Evolutionary conservation across 2,329 filamentous ascomycete genomes (phyloP), one percentile per base, ranked within the genome.

Genomic region (Lasiodiplodia hormozganensis): DNA sequence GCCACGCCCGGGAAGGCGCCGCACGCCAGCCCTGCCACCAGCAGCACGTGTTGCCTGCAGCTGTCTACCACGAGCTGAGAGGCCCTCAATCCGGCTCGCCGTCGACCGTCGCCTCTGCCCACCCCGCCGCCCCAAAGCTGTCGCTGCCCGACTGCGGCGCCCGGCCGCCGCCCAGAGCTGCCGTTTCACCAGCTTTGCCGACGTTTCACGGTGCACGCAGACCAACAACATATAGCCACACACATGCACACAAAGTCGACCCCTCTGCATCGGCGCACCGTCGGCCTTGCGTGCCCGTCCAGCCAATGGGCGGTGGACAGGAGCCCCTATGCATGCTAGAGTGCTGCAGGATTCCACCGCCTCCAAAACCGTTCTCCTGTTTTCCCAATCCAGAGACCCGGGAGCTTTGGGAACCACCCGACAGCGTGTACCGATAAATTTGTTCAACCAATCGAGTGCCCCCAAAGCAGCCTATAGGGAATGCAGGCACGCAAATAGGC

Each of bases 101-200:
- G 23, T 38, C 54, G 18, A 34, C 18, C 2, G 14, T 40, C 40
- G 40, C 58, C 38, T 23, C 38, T 10, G 14, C 38, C 21, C 57
- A 47, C 57, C 18, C 58, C 58, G 43, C 40, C n/a, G 56, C 25
- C 18, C 25, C 28, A 47, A 2, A 16, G 18, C 49, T 11, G 47
- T 52, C 60, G 43, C 28, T n/a, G 60, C 60, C 60, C 60, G 43
- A 40, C 60, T 25, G 43, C 43, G n/a, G 5, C 43, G 60, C 36
- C 60, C 49, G 58, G 40, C 58, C 58, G 43, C 21, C 38, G 47
- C 28, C 34, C 25, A 64, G 60, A 18, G 65, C 21, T 60, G 65
- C 54, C 34, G 66, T 68, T 68, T 68, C 66, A 68, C 57, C 31
- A 68, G 25, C 18, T 36, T 51, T 68, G 66, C 66, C 66, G 66